phyloP scores from a whole-genome alignment of 345 rosid genomes.

The Pistacia vera region DNA sequence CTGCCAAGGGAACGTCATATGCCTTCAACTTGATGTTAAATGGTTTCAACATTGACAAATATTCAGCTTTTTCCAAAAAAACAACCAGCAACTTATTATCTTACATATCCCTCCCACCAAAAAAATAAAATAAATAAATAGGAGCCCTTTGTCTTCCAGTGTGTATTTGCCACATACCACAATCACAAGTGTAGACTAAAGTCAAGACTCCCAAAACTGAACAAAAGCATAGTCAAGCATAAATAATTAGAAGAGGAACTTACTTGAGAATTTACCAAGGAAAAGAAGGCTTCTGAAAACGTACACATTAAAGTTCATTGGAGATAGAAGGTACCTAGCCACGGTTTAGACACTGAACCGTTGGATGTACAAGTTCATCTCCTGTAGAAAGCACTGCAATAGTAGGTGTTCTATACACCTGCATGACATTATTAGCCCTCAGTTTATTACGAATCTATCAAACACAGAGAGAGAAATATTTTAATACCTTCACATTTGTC shows the following conservation, averaged over 20 bases:
- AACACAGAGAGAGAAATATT: slow-evolving; percentile 21
- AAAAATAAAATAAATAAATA: not conserved
- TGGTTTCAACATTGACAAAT: slow-evolving; percentile 1
- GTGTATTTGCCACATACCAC: not conserved
- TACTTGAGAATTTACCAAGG: not conserved
- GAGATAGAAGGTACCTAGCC: slow-evolving; percentile 70
- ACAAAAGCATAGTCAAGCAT: slow-evolving; percentile 4
- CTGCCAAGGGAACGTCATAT: not conserved
- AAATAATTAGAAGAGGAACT: not conserved
- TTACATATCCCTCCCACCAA: not conserved
- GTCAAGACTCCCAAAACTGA: slow-evolving; percentile 2
- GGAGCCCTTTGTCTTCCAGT: too few species aligned
- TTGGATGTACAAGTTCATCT: slow-evolving; percentile 90
- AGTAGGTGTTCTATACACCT: slow-evolving; percentile 81
- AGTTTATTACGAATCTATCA: slow-evolving; percentile 16
- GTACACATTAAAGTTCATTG: slow-evolving; percentile 6
- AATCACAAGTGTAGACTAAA: not conserved
- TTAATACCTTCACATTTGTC: slow-evolving; percentile 71
- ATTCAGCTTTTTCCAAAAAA: not conserved
- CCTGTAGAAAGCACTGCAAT: slow-evolving; percentile 95
- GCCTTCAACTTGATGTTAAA: not conserved
- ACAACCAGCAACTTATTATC: too few species aligned
- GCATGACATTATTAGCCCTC: slow-evolving; percentile 23
- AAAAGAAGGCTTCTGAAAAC: not conserved
- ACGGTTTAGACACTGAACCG: slow-evolving; percentile 52